These are phyloP conservation scores for Plasmodium gaboni DNA, from an alignment of 169 alveolate genomes.

Conservation along the genomic window DNA sequence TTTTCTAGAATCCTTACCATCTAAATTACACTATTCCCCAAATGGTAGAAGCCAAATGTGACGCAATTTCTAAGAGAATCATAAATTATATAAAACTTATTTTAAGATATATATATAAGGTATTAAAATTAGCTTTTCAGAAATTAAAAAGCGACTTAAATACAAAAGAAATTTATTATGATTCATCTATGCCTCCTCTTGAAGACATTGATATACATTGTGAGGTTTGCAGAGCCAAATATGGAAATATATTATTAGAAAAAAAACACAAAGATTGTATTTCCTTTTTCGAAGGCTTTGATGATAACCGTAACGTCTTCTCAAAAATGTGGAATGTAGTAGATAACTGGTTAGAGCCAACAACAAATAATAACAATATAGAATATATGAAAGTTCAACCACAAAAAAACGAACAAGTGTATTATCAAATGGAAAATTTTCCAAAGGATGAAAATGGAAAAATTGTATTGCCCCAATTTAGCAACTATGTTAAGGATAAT, in stretches of 20 bases:
- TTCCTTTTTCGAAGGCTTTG: slow-evolving; percentile 49
- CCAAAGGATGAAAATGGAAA: slow-evolving; percentile 59
- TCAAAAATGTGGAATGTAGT: slow-evolving; percentile 29
- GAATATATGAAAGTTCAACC: slow-evolving; percentile 5
- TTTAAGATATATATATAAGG: slow-evolving; percentile 40
- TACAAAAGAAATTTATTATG: slow-evolving; percentile 42
- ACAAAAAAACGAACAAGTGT: slow-evolving; percentile 28
- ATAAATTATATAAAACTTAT: slow-evolving; percentile 12
- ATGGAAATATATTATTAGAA: slow-evolving; percentile 72
- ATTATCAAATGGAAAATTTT: slow-evolving; percentile 38
- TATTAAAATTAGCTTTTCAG: slow-evolving; percentile 37
- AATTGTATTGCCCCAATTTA: slow-evolving; percentile 59
- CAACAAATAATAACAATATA: slow-evolving; percentile 34
- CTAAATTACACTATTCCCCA: slow-evolving; percentile 5
- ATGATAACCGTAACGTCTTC: slow-evolving; percentile 44
- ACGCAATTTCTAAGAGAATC: slow-evolving; percentile 7
- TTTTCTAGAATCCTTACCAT: slow-evolving; percentile 7
- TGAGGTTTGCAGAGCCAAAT: slow-evolving; percentile 42
- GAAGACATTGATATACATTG: slow-evolving; percentile 55
- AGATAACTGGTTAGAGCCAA: slow-evolving; percentile 47
- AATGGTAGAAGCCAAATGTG: slow-evolving; percentile 11
- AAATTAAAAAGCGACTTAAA: slow-evolving; percentile 64
- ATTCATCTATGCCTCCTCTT: slow-evolving; percentile 26
- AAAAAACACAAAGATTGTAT: slow-evolving; percentile 27
- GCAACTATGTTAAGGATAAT: slow-evolving; percentile 1